Conservation (phyloP, 495 filamentous ascomycete species). For the Pseudotulostoma volvatum region DNA sequence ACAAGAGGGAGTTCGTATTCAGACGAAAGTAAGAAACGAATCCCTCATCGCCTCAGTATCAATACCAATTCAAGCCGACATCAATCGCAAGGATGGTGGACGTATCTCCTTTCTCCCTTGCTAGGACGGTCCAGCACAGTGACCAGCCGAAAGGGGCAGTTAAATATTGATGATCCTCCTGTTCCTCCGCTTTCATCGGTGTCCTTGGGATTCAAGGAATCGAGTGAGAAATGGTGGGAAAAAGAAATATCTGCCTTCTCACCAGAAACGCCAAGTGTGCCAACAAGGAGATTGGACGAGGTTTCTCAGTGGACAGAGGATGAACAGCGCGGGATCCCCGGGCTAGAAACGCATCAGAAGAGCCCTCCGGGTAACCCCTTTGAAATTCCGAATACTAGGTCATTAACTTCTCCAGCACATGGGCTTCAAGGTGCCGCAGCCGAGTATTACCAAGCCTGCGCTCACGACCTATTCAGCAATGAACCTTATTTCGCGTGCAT, state of each 20-base stretch:
- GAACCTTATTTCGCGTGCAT: conserved; percentile 34
- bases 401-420: not conserved
- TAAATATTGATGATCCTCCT: conserved; percentile 15
- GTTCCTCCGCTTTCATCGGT: conserved; percentile 16
- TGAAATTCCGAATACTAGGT: too few species aligned
- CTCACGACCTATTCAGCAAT: conserved; percentile 32
- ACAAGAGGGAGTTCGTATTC: conserved; percentile 6
- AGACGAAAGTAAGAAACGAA: conserved; percentile 9
- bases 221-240: conserved; percentile 22
- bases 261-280: conserved; percentile 11
- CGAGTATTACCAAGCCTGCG: conserved; percentile 38
- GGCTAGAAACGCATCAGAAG: too few species aligned
- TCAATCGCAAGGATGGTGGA: conserved; percentile 76
- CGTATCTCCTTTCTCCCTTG: conserved; percentile 65
- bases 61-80: conserved; percentile 35
- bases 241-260: conserved; percentile 28
- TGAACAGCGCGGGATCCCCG: conserved; percentile 1
- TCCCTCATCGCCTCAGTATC: conserved; percentile 18
- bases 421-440: conserved; percentile 26
- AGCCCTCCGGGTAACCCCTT: too few species aligned
- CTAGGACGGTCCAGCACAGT: conserved; percentile 28
- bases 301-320: conserved; percentile 9
- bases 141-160: conserved; percentile 14
- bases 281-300: not conserved
- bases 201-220: conserved; percentile 9